Percentiles rank a stretch among this genome's conserved stretches.
Evolutionary conservation across 2,329 filamentous ascomycete genomes (phyloP).

Genomic region (Reticulascus tulasneorum): DNA sequence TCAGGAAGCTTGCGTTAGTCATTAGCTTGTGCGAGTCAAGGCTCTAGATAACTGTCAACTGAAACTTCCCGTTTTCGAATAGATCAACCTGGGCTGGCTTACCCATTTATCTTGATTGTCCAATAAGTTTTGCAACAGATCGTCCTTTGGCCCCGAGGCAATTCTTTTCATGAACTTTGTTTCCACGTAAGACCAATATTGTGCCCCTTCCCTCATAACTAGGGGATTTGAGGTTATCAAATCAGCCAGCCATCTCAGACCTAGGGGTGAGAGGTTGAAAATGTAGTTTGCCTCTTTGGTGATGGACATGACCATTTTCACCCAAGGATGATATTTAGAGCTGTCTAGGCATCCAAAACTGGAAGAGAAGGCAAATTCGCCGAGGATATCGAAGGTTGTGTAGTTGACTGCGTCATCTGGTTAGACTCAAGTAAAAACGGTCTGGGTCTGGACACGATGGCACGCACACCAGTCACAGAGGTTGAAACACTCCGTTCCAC

Average conservation of each 20-base stretch:
- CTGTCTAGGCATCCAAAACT: conserved; percentile 20
- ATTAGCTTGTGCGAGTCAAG: conserved; percentile 6
- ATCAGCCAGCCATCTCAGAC: background rate
- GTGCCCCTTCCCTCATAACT: background rate
- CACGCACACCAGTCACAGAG: conserved; percentile 1
- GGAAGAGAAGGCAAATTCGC: conserved; percentile 22
- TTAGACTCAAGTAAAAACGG: too few species aligned
- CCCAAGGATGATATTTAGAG: conserved; percentile 10
- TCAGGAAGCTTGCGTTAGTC: conserved; percentile 17
- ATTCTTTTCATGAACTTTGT: background rate
- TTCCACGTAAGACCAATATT: background rate
- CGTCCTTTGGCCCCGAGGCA: background rate
- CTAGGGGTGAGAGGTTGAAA: background rate
- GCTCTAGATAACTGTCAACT: background rate
- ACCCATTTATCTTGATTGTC: background rate
- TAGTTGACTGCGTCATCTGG: conserved; percentile 21
- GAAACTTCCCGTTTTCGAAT: background rate
- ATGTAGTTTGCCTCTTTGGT: conserved; percentile 1
- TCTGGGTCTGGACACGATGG: too few species aligned
- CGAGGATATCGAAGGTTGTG: conserved; percentile 25
- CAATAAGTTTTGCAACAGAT: background rate
- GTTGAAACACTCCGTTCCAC: background rate
- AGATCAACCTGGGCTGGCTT: background rate
- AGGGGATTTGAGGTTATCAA: background rate
- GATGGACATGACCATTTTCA: conserved; percentile 2